These are phyloP conservation scores for Crithidia acanthocephali DNA, from an alignment of 208 protist species.

Conservation along the genomic window DNA sequence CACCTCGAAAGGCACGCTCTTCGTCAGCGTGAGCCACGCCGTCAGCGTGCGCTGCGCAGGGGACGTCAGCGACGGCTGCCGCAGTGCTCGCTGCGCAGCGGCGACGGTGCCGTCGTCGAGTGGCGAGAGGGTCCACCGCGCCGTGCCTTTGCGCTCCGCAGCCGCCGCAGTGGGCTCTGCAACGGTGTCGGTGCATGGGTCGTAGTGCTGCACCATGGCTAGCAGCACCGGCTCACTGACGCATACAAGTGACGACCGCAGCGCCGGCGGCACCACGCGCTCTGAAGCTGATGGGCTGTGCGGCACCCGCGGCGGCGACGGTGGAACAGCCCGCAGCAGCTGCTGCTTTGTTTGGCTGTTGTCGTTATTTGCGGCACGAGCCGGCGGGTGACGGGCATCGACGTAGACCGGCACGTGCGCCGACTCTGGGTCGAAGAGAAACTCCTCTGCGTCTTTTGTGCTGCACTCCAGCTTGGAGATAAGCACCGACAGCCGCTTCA, in stretches of 20 bases:
- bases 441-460: constrained; percentile 39
- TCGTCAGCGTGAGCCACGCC: constrained; percentile 14
- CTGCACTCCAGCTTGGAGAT: constrained; percentile 32
- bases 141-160: not conserved
- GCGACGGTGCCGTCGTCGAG: not conserved
- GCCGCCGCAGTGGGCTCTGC: not conserved
- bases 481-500: constrained; percentile 34
- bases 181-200: not conserved
- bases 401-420: constrained; percentile 42
- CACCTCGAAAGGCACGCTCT: constrained; percentile 5
- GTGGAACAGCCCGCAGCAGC: not conserved
- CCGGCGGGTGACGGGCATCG: constrained; percentile 5
- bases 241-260: not conserved
- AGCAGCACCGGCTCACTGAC: constrained; percentile 13
- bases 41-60: constrained; percentile 12
- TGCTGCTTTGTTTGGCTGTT: not conserved
- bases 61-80: not conserved
- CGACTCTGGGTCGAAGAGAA: constrained; percentile 27
- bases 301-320: not conserved
- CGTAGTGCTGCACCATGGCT: constrained; percentile 26
- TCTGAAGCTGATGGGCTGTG: not conserved
- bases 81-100: not conserved
- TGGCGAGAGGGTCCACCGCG: constrained; percentile 4
- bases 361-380: not conserved
- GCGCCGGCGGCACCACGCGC: not conserved